Evolutionary conservation across 164 flowering plant genomes (phyloP).

Genomic region (Annona squamosa): DNA sequence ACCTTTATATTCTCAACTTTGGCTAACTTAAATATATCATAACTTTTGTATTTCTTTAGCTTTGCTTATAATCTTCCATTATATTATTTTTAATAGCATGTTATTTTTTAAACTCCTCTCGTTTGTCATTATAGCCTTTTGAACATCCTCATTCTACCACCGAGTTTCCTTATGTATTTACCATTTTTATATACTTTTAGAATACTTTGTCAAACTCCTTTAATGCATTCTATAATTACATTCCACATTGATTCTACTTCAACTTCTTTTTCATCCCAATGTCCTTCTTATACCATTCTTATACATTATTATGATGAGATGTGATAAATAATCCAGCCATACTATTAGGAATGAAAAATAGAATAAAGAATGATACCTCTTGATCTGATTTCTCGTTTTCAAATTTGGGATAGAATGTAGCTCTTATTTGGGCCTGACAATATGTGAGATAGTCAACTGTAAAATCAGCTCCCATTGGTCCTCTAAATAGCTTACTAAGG

Average conservation of each 20-base stretch:
- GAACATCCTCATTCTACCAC: too few relatives aligned
- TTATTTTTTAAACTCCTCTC: too few relatives aligned
- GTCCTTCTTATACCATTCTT: neutral
- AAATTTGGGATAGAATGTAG: constrained; percentile 95
- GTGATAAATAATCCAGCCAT: neutral
- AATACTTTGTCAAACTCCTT: neutral
- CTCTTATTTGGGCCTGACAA: constrained; percentile 67
- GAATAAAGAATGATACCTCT: constrained; percentile 49
- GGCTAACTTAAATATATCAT: too few relatives aligned
- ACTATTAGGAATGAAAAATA: neutral
- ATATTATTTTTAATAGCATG: too few relatives aligned
- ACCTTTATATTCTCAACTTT: too few relatives aligned
- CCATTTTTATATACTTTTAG: neutral
- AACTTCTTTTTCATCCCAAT: neutral
- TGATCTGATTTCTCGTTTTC: constrained; percentile 97
- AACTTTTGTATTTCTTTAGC: too few relatives aligned
- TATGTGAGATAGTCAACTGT: constrained; percentile 58
- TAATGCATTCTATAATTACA: neutral
- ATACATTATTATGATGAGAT: neutral
- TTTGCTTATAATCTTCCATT: too few relatives aligned
- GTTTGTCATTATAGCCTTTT: too few relatives aligned
- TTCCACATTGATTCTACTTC: neutral
- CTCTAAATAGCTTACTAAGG: constrained; percentile 38
- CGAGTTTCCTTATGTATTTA: neutral
- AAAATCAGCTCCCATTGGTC: constrained; percentile 47